Conservation (phyloP, 257 asterid genomes). For the Nicotiana knightiana region DNA sequence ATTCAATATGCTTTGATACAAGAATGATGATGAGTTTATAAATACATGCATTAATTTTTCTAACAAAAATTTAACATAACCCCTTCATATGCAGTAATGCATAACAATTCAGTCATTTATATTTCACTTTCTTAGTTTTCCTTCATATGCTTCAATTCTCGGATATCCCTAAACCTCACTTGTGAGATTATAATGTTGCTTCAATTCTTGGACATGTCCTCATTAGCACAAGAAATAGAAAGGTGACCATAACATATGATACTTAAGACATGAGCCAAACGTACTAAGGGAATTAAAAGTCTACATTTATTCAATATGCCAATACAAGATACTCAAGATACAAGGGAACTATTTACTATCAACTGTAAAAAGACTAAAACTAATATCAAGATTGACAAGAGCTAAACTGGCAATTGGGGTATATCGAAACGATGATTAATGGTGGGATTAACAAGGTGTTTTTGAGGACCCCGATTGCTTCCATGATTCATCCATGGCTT, state of each 20-base stretch:
- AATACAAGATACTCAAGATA: neutral
- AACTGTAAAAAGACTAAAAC: neutral
- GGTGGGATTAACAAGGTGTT: conserved; percentile 39
- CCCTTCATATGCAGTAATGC: too few species aligned
- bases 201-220: neutral
- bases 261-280: neutral
- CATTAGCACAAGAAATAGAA: neutral
- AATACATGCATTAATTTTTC: too few species aligned
- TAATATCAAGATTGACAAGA: conserved; percentile 1
- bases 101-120: neutral
- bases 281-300: neutral
- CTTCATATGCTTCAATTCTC: neutral
- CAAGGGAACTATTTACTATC: neutral
- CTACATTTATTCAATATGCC: neutral
- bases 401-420: conserved; percentile 36
- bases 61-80: too few species aligned
- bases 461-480: conserved; percentile 44
- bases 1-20: neutral
- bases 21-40: too few species aligned
- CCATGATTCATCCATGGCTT: conserved; percentile 57
- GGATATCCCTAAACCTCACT: neutral
- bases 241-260: neutral
- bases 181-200: neutral
- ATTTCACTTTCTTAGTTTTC: neutral
- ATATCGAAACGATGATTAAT: conserved; percentile 24